phyloP scores from a whole-genome alignment of 306 rosid genomes.

The Quercus agrifolia region DNA sequence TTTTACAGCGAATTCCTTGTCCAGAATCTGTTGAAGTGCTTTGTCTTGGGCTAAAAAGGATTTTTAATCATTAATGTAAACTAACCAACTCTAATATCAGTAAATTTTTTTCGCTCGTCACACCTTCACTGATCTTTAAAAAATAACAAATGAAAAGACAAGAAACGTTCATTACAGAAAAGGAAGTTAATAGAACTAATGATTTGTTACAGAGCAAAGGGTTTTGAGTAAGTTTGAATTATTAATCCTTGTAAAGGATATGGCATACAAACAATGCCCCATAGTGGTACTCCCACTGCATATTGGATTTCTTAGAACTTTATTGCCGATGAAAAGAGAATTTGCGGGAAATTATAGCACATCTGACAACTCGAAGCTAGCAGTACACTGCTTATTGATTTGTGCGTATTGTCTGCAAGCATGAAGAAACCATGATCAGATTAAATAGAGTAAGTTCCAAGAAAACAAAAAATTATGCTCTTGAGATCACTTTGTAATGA shows the following conservation, averaged over 20 bases:
- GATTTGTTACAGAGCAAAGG: slow-evolving; percentile 21
- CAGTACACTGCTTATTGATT: slow-evolving; percentile 14
- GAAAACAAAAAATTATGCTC: slow-evolving; percentile 4
- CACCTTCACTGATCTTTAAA: background rate
- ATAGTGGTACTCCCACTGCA: slow-evolving; percentile 22
- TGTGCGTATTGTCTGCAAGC: slow-evolving; percentile 39
- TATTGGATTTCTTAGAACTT: slow-evolving; percentile 19
- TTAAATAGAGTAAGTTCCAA: background rate
- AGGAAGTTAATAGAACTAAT: slow-evolving; percentile 11
- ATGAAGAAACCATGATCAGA: slow-evolving; percentile 6
- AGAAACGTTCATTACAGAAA: slow-evolving; percentile 28
- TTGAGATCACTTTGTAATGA: background rate
- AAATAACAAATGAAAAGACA: background rate
- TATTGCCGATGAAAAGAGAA: slow-evolving; percentile 24
- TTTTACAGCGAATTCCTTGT: background rate
- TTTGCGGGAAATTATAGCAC: slow-evolving; percentile 21
- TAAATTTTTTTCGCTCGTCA: background rate
- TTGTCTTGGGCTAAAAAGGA: background rate
- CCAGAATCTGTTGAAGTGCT: background rate
- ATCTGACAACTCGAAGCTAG: slow-evolving; percentile 20
- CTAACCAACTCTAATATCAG: background rate
- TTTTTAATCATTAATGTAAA: background rate
- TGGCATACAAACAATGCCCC: slow-evolving; percentile 42
- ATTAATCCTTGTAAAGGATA: slow-evolving; percentile 29
- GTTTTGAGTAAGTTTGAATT: slow-evolving; percentile 18